Conservation (phyloP, 1,284 basidiomycete genomes). For the Cryptococcus neoformans region DNA sequence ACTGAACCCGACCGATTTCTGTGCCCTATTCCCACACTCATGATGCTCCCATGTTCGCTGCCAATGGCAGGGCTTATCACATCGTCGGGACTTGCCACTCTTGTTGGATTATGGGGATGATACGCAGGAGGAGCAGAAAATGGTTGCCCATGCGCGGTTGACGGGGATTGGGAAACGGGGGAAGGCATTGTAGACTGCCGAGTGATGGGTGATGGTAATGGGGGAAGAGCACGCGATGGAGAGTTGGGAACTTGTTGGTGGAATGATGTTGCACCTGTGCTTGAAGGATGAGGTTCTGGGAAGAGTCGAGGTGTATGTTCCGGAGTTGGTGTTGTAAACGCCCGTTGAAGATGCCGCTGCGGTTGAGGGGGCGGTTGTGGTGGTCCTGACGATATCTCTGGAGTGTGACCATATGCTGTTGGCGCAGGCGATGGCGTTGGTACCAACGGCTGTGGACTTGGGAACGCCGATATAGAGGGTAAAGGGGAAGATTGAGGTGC, state of each 20-base stretch:
- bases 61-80: conserved; percentile 21
- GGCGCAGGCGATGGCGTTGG: conserved; percentile 2
- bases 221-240: conserved; percentile 33
- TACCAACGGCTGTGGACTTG: conserved; percentile 13
- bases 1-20: conserved; percentile 24
- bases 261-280: conserved; percentile 8
- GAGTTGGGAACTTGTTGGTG: conserved; percentile 16
- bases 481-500: conserved; percentile 29
- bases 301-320: conserved; percentile 4
- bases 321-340: conserved; percentile 33
- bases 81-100: conserved; percentile 36
- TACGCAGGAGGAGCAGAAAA: conserved; percentile 1
- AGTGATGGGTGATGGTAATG: conserved; percentile 22
- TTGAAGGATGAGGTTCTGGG: conserved; percentile 18
- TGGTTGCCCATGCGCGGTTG: conserved; percentile 8
- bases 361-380: conserved; percentile 45
- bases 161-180: conserved; percentile 2
- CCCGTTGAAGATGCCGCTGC: conserved; percentile 36
- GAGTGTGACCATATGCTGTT: conserved; percentile 7
- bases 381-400: conserved; percentile 17
- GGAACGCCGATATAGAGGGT: conserved; percentile 19
- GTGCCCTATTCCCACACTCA: conserved; percentile 18
- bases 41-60: conserved; percentile 21
- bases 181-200: conserved; percentile 9
- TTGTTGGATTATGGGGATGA: conserved; percentile 8